phyloP scores from a whole-genome alignment of 352 stramenopile genomes.

The Globisporangium lucens region DNA sequence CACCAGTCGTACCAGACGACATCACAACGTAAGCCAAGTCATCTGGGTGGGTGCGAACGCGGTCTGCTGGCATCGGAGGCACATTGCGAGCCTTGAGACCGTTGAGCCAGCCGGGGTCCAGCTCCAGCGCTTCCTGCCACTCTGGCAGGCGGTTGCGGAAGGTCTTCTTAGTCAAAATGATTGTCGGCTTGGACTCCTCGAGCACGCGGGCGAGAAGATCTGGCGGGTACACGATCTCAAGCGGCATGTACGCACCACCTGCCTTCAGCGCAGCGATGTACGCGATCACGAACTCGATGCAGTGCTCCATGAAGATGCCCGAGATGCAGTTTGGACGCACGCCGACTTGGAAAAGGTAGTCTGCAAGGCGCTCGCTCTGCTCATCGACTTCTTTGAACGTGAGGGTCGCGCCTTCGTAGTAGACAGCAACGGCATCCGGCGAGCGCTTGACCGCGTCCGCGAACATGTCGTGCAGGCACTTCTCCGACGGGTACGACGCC shows the following conservation, averaged over 20 bases:
- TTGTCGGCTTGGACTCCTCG: slow-evolving; percentile 82
- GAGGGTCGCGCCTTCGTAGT: slow-evolving; percentile 64
- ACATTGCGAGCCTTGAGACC: slow-evolving; percentile 27
- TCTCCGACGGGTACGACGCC: slow-evolving; percentile 56
- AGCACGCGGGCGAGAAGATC: slow-evolving; percentile 88
- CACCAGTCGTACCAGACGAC: slow-evolving; percentile 89
- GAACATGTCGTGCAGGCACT: slow-evolving; percentile 85
- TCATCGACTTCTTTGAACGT: slow-evolving; percentile 72
- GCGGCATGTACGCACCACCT: slow-evolving; percentile 89
- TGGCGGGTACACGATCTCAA: slow-evolving; percentile 88
- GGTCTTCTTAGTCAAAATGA: slow-evolving; percentile 83
- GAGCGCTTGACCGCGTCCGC: slow-evolving; percentile 55
- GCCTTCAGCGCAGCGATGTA: slow-evolving; percentile 91
- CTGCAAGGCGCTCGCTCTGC: slow-evolving; percentile 59
- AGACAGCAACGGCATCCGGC: slow-evolving; percentile 62
- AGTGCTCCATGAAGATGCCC: slow-evolving; percentile 91
- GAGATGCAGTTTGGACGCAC: slow-evolving; percentile 69
- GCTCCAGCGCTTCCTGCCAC: slow-evolving; percentile 65
- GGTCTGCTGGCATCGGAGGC: slow-evolving; percentile 47
- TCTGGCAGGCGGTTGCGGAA: slow-evolving; percentile 61
- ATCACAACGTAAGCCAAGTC: slow-evolving; percentile 93
- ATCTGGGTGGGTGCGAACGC: slow-evolving; percentile 72
- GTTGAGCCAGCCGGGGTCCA: slow-evolving; percentile 59
- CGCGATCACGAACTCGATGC: slow-evolving; percentile 88
- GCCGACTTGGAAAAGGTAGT: slow-evolving; percentile 59